Conservation (phyloP, 106 monocot genomes). For the Cymbidium sinense region DNA sequence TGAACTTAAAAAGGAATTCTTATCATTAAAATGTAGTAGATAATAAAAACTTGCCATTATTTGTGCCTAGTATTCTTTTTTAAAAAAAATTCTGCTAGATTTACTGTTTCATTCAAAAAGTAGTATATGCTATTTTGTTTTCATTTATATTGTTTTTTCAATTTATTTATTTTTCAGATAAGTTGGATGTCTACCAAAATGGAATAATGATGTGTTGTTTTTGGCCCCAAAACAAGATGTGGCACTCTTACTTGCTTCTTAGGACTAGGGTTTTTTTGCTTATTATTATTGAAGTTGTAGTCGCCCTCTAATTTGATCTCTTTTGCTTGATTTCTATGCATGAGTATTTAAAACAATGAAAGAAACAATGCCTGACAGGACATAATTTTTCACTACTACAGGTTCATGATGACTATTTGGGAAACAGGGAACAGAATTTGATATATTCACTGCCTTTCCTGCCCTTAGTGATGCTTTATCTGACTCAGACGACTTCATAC, state of each 20-base stretch:
- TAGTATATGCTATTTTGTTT: not conserved
- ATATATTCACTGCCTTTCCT: constrained; percentile 57
- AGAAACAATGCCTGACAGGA: not conserved
- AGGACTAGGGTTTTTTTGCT: not conserved
- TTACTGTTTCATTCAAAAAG: too few species aligned
- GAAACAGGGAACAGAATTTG: constrained; percentile 19
- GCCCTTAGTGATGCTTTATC: constrained; percentile 67
- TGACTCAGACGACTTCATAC: constrained; percentile 70
- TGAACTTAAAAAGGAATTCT: too few species aligned
- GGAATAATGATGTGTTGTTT: not conserved
- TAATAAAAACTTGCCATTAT: too few species aligned
- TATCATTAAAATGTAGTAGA: too few species aligned
- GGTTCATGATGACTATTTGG: constrained; percentile 34
- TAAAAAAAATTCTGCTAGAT: too few species aligned
- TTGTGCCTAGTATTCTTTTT: too few species aligned
- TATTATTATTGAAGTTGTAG: not conserved
- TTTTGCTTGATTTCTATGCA: not conserved
- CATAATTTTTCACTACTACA: constrained; percentile 14
- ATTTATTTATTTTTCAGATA: not conserved
- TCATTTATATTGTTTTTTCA: not conserved
- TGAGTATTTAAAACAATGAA: not conserved
- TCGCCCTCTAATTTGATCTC: not conserved
- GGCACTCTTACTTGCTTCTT: not conserved
- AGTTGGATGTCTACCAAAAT: not conserved
- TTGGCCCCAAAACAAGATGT: not conserved